Conservation (phyloP, 805 yeast species). For the Wickerhamomyces queroliae region DNA sequence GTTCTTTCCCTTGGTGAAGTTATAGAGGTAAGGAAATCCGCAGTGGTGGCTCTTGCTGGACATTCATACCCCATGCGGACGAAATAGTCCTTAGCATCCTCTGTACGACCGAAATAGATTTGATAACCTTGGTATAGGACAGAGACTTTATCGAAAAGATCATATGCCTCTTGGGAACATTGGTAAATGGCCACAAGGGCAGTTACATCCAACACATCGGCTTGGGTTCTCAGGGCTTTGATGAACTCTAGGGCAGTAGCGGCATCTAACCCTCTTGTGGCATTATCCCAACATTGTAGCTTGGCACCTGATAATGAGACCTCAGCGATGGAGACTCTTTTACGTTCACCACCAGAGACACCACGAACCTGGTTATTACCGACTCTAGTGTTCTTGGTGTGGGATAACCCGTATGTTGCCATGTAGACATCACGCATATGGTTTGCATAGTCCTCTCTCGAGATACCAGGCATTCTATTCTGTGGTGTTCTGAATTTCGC, state of each 20-base stretch:
- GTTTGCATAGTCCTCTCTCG: slow-evolving; percentile 47
- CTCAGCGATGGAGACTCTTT: slow-evolving; percentile 65
- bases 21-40: slow-evolving; percentile 48
- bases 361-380: slow-evolving; percentile 62
- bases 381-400: slow-evolving; percentile 55
- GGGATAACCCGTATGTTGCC: slow-evolving; percentile 42
- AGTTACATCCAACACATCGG: slow-evolving; percentile 38
- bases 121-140: slow-evolving; percentile 49
- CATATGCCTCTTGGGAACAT: slow-evolving; percentile 45
- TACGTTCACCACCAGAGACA: slow-evolving; percentile 68
- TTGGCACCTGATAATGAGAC: slow-evolving; percentile 40
- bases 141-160: slow-evolving; percentile 43
- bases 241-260: slow-evolving; percentile 52
- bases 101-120: slow-evolving; percentile 40
- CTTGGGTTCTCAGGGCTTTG: slow-evolving; percentile 43
- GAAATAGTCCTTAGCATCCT: slow-evolving; percentile 39
- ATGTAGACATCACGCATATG: slow-evolving; percentile 47
- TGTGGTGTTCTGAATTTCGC: slow-evolving; percentile 57
- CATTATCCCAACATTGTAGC: slow-evolving; percentile 47
- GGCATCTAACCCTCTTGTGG: slow-evolving; percentile 56
- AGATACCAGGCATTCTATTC: slow-evolving; percentile 52
- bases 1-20: slow-evolving; percentile 45
- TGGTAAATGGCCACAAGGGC: slow-evolving; percentile 55
- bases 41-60: slow-evolving; percentile 49
- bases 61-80: slow-evolving; percentile 46